These are phyloP conservation scores for Eimeria tenella DNA, from an alignment of 169 alveolate genomes.

Conservation along the genomic window DNA sequence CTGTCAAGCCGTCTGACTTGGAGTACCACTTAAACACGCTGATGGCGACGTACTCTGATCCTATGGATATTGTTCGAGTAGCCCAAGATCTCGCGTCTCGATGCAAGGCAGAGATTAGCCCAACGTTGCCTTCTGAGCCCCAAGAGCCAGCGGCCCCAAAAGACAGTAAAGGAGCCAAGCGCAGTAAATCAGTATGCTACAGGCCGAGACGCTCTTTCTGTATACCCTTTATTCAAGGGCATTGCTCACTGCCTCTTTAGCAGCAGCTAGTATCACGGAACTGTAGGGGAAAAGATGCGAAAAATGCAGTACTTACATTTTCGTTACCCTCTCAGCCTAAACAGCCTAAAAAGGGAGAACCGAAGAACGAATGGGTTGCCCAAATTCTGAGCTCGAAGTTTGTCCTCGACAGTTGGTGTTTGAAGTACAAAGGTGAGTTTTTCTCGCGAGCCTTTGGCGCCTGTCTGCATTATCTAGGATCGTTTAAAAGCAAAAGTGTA, in stretches of 20 bases:
- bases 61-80: constrained; percentile 28
- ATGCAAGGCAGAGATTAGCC: constrained; percentile 18
- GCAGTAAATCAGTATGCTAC: no score
- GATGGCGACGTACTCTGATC: constrained; percentile 41
- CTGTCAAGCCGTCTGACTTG: background rate
- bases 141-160: background rate
- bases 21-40: constrained; percentile 4
- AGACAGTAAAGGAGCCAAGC: background rate
- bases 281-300: background rate
- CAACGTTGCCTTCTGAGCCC: background rate
- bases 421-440: constrained; percentile 51
- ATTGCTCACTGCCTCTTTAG: no score
- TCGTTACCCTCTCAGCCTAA: background rate
- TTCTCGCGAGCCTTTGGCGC: background rate
- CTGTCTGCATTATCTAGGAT: background rate
- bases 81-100: constrained; percentile 68
- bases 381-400: constrained; percentile 69
- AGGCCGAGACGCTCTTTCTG: no score
- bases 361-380: background rate
- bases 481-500: background rate
- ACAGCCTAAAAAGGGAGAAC: background rate
- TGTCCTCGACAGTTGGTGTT: constrained; percentile 69
- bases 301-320: background rate
- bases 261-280: background rate
- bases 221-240: no score